phyloP scores from a whole-genome alignment of 192 early-diverging fungal genomes.

The Mortierella antarctica region DNA sequence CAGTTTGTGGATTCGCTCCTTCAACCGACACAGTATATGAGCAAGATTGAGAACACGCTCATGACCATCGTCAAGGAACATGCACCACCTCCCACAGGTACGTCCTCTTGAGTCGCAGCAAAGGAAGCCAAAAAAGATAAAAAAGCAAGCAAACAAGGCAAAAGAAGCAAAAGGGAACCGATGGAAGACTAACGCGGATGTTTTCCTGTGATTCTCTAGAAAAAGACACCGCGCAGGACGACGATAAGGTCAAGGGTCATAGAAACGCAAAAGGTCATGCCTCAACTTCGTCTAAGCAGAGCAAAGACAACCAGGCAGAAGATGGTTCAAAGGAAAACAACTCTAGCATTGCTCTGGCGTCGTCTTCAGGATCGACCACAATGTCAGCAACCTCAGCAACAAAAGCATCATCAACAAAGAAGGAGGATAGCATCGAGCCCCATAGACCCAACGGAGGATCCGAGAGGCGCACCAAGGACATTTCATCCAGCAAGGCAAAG shows the following conservation, averaged over 20 bases:
- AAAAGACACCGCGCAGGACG: conserved; percentile 10
- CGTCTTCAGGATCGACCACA: too few relatives aligned
- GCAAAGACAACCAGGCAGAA: too few relatives aligned
- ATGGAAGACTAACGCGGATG: too few relatives aligned
- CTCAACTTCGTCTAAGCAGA: too few relatives aligned
- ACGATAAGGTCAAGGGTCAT: conserved; percentile 8
- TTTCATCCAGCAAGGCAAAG: not conserved
- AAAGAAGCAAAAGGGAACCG: too few relatives aligned
- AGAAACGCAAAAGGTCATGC: conserved; percentile 1
- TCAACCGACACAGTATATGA: conserved; percentile 44
- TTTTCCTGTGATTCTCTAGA: not conserved
- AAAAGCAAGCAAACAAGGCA: not conserved
- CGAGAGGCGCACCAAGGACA: conserved; percentile 1
- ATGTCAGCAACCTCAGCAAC: not conserved
- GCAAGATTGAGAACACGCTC: conserved; percentile 40
- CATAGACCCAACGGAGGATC: not conserved
- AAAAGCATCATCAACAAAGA: not conserved
- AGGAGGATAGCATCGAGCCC: not conserved
- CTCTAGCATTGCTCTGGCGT: too few relatives aligned
- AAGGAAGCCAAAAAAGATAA: not conserved
- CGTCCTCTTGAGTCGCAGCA: not conserved
- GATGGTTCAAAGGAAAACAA: not conserved
- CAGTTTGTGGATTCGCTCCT: conserved; percentile 45
- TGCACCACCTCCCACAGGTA: conserved; percentile 26
- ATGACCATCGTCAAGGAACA: conserved; percentile 50